Evolutionary conservation across 2,329 filamentous ascomycete genomes (phyloP).

Genomic region (Dothistroma septosporum): DNA sequence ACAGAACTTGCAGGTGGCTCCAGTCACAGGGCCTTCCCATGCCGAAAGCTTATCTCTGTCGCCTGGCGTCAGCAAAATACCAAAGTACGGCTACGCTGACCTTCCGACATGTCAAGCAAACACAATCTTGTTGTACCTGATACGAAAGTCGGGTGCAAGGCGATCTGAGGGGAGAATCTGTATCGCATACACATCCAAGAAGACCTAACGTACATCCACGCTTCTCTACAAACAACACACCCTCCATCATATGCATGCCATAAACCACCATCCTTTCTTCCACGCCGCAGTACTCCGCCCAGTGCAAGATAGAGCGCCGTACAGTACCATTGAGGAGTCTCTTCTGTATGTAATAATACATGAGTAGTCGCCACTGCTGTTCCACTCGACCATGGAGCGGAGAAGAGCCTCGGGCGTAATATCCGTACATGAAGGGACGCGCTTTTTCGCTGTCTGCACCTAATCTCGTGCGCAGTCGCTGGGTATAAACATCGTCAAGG

Average conservation of each 20-base stretch:
- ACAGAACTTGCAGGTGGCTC: too few species aligned
- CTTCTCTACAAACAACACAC: neutral
- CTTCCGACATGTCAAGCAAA: too few species aligned
- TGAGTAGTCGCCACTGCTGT: slow-evolving; percentile 1
- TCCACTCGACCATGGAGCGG: neutral
- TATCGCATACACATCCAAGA: slow-evolving; percentile 11
- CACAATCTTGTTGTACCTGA: too few species aligned
- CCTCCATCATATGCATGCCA: slow-evolving; percentile 1
- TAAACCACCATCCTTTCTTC: neutral
- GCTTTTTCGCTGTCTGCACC: slow-evolving; percentile 14
- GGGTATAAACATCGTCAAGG: slow-evolving; percentile 23
- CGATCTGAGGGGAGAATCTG: slow-evolving; percentile 10
- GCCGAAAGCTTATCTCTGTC: too few species aligned
- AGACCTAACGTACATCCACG: slow-evolving; percentile 7
- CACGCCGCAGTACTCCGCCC: slow-evolving; percentile 3
- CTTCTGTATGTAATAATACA: slow-evolving; percentile 13
- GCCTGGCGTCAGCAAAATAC: too few species aligned
- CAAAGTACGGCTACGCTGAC: too few species aligned
- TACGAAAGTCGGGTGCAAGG: too few species aligned
- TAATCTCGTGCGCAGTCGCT: slow-evolving; percentile 13
- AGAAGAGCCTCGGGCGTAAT: slow-evolving; percentile 3
- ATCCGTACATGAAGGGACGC: slow-evolving; percentile 16
- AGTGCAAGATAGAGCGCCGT: neutral
- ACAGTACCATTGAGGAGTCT: neutral
- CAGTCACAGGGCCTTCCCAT: too few species aligned